Base-by-base conservation (phyloP, 129 eudicot species). In the Flaveria trinervia region DNA sequence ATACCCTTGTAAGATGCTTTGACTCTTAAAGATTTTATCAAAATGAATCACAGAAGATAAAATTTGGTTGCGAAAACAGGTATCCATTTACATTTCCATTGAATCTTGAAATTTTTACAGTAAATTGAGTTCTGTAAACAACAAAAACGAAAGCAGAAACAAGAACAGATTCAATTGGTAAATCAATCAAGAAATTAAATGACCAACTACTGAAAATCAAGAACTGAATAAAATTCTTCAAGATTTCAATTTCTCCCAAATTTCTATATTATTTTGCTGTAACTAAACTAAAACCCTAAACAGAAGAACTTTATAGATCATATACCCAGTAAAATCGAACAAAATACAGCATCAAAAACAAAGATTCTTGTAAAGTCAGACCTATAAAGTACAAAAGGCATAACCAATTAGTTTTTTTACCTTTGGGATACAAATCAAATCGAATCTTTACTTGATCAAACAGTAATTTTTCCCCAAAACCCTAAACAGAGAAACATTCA, bases 351-450 rank as follows among this genome's bases (percentile, higher is more conserved):
- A 25, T 26, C 73, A 44, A 8, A 8, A 73, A 17, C 62, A 43
- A 67, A 43, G 74, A 80, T 65, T 73, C 70, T 52, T 39, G 22
- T n/a, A 70, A 64, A 64, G 12, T 17, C 9, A 41, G 33, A 54
- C 69, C 54, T 20, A 10, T 39, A 80, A 72, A 62, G 73, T 43
- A 62, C 16, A 18, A n/a, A 41, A 72, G 11, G 36, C 5, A 28
- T 65, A 54, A 12, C 30, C 1, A 11, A 44, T 16, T 6, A 28
- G 54, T 61, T 80, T 52, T 65, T 80, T 80, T 80, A 80, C 83
- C 83, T 80, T 73, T 65, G 51, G 70, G 17, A 72, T 79, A 79
- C 48, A 73, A 79, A 72, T 79, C 55, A 74, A 74, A 59, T 23
- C 67, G 23, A 73, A 79, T 79, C 78, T 72, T 79, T 49, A 52